phyloP scores from a whole-genome alignment of 768 basidiomycete species.

The Tylopilus intermedius region DNA sequence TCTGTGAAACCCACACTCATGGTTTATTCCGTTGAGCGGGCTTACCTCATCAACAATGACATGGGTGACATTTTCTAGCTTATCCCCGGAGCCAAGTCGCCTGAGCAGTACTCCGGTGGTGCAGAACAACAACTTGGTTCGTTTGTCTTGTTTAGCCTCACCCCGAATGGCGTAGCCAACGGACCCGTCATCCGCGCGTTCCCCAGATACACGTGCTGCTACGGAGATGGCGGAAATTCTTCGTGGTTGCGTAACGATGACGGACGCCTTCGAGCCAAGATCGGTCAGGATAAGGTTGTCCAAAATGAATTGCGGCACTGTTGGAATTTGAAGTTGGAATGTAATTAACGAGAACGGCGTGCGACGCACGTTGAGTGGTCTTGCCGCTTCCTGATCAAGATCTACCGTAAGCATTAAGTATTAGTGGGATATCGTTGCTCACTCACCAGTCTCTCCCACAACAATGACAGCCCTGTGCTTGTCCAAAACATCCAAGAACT shows the following conservation, averaged over 20 bases:
- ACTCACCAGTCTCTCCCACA: slow-evolving; percentile 81
- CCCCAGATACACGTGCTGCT: slow-evolving; percentile 78
- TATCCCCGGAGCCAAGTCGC: slow-evolving; percentile 69
- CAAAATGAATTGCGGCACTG: slow-evolving; percentile 86
- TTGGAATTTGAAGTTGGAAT: slow-evolving; percentile 1
- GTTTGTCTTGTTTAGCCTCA: slow-evolving; percentile 61
- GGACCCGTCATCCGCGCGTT: slow-evolving; percentile 69
- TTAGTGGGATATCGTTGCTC: not conserved
- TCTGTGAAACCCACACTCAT: not conserved
- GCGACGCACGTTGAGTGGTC: slow-evolving; percentile 69
- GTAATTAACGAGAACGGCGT: not conserved
- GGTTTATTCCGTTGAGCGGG: not conserved
- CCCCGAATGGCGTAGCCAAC: slow-evolving; percentile 90
- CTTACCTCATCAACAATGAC: slow-evolving; percentile 86
- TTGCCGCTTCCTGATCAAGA: slow-evolving; percentile 70
- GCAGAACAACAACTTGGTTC: slow-evolving; percentile 80
- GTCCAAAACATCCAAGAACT: slow-evolving; percentile 57
- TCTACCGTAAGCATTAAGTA: slow-evolving; percentile 1
- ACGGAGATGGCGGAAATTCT: slow-evolving; percentile 87
- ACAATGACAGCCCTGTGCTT: slow-evolving; percentile 70
- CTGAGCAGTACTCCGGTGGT: slow-evolving; percentile 92
- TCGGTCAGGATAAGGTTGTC: slow-evolving; percentile 68
- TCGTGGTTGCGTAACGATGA: slow-evolving; percentile 87
- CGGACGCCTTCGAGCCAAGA: slow-evolving; percentile 61
- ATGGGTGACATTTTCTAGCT: slow-evolving; percentile 68